phyloP scores from a whole-genome alignment of 768 basidiomycete genomes.

The Naganishia vaughanmartiniae region DNA sequence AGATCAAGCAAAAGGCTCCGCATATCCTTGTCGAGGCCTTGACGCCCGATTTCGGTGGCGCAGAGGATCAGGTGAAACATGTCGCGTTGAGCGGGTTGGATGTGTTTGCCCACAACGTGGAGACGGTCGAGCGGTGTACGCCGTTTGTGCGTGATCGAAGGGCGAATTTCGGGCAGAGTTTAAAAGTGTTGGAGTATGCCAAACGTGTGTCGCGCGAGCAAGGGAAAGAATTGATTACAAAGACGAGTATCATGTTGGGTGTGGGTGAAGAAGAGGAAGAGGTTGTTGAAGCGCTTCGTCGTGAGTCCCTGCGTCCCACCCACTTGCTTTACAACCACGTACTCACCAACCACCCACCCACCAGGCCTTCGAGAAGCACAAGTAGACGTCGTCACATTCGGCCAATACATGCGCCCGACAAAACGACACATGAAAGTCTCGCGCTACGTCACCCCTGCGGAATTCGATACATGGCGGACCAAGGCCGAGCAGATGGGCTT shows the following conservation, averaged over 20 bases:
- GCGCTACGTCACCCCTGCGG: conserved; percentile 87
- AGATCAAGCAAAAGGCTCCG: conserved; percentile 97
- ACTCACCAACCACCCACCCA: not conserved
- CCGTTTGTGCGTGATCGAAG: conserved; percentile 93
- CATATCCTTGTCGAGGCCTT: conserved; percentile 94
- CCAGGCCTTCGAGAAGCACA: conserved; percentile 80
- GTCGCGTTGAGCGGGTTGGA: conserved; percentile 93
- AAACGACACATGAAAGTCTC: conserved; percentile 99
- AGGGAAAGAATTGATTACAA: conserved; percentile 69
- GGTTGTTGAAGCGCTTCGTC: conserved; percentile 73
- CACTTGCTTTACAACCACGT: not conserved
- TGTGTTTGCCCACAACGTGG: conserved; percentile 96
- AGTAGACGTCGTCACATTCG: conserved; percentile 97
- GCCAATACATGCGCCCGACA: conserved; percentile 99
- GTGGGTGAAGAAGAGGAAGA: conserved; percentile 87
- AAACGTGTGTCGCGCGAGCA: conserved; percentile 46
- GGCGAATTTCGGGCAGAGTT: conserved; percentile 75
- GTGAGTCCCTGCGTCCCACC: conserved; percentile 56
- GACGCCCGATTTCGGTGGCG: conserved; percentile 88
- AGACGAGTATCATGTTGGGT: conserved; percentile 98
- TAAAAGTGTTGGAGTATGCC: conserved; percentile 49
- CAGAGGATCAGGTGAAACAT: conserved; percentile 66
- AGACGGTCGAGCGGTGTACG: conserved; percentile 90
- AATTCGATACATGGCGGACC: conserved; percentile 87
- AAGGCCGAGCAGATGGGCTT: conserved; percentile 92